Evolutionary conservation across 768 basidiomycete species (phyloP), one percentile per base, ranked within the genome.

Genomic region (Lactifluus volemus): DNA sequence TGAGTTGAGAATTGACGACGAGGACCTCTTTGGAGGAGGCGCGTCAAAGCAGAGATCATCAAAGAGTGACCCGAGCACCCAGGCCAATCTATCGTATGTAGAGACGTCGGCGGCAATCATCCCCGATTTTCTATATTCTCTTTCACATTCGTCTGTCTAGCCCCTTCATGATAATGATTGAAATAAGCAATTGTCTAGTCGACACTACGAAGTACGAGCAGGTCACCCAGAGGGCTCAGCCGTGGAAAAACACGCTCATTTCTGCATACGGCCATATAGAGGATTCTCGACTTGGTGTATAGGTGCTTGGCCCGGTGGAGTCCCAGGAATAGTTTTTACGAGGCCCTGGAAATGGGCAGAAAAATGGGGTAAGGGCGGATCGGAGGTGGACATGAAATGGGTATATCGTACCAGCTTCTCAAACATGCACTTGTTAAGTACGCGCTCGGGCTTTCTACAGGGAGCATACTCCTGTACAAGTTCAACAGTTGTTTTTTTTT

Each of bases 371-470:
- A 17, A 51, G 17, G 38, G 36, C 34, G 11, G 12, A 53, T 10
- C 9, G 11, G 38, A 38, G 38, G 10, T 41, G 25, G 41, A 29
- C 1, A 29, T 21, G 36, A 47, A 1, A 15, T 39, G n/a, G 53
- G 29, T 29, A 19, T 38, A 53, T 83, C 90, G 67, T 67, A 93
- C 96, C 67, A 98, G 81, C 72, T 97, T 98, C 74, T 95, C 88
- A 70, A 98, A 95, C 80, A 96, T 90, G 78, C 96, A 98, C 60
- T 84, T 78, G 79, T 98, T 99, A 50, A 98, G 80, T 56, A 83
- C 73, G 64, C 87, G 84, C 73, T 99, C 97, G 4, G 85, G 86
- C 72, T 89, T 86, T 66, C 97, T 88, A 72, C 97, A 99, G 34
- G 79, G 81, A 70, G 86, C 86, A 73, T 89, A 94, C 76, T 93